Evolutionary conservation across 2,329 filamentous ascomycete species (phyloP), one percentile per base, ranked within the genome.

Genomic region (Magnaporthiopsis rhizophila): DNA sequence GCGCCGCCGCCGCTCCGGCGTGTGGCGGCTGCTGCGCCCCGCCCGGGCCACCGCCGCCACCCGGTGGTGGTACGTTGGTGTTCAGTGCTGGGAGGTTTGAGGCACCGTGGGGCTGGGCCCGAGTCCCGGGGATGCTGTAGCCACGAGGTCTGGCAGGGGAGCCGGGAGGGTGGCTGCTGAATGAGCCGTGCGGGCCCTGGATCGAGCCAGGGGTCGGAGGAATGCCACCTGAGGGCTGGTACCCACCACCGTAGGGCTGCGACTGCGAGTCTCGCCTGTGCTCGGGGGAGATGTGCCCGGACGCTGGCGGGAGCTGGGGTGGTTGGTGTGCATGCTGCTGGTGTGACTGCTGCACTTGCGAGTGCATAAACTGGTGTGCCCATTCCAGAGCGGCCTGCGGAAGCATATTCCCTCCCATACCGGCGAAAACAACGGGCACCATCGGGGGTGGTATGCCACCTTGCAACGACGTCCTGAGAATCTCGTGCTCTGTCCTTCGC

Each of bases 361-460:
- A 77, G 64, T 80, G 78, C 73, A 88, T 81, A 70, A 84, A 86
- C 70, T 90, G 87, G 71, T 91, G 88, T 15, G 85, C 83, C 83
- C 83, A 88, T 72, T 91, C 89, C 63, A 90, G 69, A 3, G 85
- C 83, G 38, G 83, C 80, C 67, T 84, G 85, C 26, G 87, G 80
- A 34, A 89, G 74, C 64, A 80, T 79, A 50, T 86, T 86, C 56
- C 87, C 87, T 59, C 83, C 83, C 81, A 91, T 88, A 58, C 88
- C 87, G 15, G 87, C 85, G 74, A 93, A 92, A 30, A 93, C 86
- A 65, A 91, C 78, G 8, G 90, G 90, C 32, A 92, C 83, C 82
- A 92, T 85, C 50, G 87, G 82, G 15, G 89, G 89, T 12, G 90
- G 89, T 62, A 93, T 86, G 13, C 89, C 89, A 53, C 87, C 86